Evolutionary conservation across 106 monocot species (phyloP), one percentile per base, ranked within the genome.

Genomic region (Apostasia shenzhenica): DNA sequence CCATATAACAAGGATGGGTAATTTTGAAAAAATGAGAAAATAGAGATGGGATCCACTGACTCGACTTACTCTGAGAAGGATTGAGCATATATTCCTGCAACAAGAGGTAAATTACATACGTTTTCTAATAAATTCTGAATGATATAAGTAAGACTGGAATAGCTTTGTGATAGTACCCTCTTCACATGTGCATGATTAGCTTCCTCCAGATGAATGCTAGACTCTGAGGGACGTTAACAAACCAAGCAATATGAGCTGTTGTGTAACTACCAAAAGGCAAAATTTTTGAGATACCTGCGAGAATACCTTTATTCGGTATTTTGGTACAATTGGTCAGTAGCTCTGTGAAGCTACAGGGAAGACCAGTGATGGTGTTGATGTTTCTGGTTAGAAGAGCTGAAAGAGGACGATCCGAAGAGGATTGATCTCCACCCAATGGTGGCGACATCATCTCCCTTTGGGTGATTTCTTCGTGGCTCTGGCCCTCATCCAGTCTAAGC

Each of bases 261-360:
- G 45, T 3, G 6, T 4, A 5, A 64, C 0, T 5, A 64, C 14
- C 46, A 4, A 48, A 48, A 64, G 45, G 3, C 12, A 42, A 44
- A 55, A 6, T 9, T 44, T 39, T 26, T 9, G 42, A 38, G 45
- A 9, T 8, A 43, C 3, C 37, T 54, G 12, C 26, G 5, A 57
- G 2, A 45, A 45, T 69, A 84, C 91, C 88, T 71, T 64, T 67
- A 44, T 61, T 47, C 13, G 53, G 47, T 41, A 75, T 54, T 39
- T 48, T 55, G 2, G 75, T 70, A 70, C 77, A 93, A 57, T 67
- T 73, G 54, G 41, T 73, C 43, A 89, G 77, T 14, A 89, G 57
- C 2, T 93, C 83, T 2, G 72, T 80, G 70, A 93, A 89, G 79
- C 86, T 89, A 47, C 84, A 84, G 46, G 89, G 89, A 14, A 89